Conservation (phyloP, 371 early-diverging fungal genomes). For the Zychaea mexicana region DNA sequence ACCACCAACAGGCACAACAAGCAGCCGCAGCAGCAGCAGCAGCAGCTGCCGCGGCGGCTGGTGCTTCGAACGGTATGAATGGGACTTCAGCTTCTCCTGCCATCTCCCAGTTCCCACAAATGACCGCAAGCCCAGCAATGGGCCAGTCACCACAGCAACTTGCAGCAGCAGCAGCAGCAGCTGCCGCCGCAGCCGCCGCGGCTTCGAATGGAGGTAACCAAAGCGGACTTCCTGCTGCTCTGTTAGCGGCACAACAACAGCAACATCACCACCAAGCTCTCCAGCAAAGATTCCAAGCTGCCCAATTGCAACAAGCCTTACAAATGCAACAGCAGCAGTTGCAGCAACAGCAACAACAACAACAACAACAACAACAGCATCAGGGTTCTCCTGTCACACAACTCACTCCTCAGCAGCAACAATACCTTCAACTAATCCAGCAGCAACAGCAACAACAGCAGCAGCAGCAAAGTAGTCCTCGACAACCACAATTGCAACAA, state of each 20-base stretch:
- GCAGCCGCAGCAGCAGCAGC: constrained; percentile 9
- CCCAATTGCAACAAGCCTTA: constrained; percentile 8
- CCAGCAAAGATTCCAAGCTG: constrained; percentile 14
- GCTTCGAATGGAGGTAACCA: background rate
- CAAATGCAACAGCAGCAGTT: constrained; percentile 14
- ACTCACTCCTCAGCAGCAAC: background rate
- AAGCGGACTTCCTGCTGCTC: constrained; percentile 7
- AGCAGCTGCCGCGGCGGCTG: constrained; percentile 12
- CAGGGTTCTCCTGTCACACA: background rate
- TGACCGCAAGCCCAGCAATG: constrained; percentile 4
- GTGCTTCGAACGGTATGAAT: constrained; percentile 9
- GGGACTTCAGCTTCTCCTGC: constrained; percentile 6
- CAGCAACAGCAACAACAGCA: constrained; percentile 1
- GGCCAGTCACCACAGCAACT: constrained; percentile 15
- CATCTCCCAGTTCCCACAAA: constrained; percentile 3
- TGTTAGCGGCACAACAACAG: constrained; percentile 12
- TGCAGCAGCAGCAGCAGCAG: constrained; percentile 8
- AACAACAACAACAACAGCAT: constrained; percentile 1
- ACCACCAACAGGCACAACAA: constrained; percentile 13
- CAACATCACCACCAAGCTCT: constrained; percentile 14
- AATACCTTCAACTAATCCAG: background rate
- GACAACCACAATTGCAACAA: background rate
- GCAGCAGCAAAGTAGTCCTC: background rate
- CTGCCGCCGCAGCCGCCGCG: too few relatives aligned
- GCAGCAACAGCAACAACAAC: constrained; percentile 9